These are phyloP conservation scores for Ustilago xerochloae DNA, from an alignment of 1,284 basidiomycete species.

Conservation along the genomic window DNA sequence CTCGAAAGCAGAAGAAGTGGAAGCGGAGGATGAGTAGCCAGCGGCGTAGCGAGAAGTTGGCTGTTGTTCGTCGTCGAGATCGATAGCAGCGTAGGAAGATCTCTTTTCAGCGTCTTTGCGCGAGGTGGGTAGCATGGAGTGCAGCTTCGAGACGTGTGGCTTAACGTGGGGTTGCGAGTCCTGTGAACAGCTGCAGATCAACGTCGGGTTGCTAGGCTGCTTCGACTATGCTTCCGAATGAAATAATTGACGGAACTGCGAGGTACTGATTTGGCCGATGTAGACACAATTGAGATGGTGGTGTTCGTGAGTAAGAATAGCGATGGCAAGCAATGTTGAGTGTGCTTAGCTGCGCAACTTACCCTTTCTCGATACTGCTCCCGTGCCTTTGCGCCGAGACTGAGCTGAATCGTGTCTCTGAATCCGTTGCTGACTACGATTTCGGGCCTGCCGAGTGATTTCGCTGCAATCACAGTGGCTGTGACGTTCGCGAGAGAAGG, in stretches of 20 bases:
- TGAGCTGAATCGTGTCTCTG: background rate
- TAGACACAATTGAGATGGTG: background rate
- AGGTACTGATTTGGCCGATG: background rate
- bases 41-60: conserved; percentile 13
- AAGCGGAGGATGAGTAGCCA: conserved; percentile 17
- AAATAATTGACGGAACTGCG: background rate
- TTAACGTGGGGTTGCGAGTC: background rate
- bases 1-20: conserved; percentile 13
- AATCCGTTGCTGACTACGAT: background rate
- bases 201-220: background rate
- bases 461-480: background rate
- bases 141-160: conserved; percentile 8
- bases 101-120: conserved; percentile 40
- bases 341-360: background rate
- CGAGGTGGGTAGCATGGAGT: conserved; percentile 44
- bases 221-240: background rate
- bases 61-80: conserved; percentile 15
- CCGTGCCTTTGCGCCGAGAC: background rate
- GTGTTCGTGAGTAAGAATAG: background rate
- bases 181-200: background rate
- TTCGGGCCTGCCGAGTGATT: background rate
- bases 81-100: conserved; percentile 32
- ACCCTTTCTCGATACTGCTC: background rate
- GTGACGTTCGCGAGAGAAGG: background rate
- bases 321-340: background rate